Conservation (phyloP, 331 rosid genomes). For the Acacia pycnantha region DNA sequence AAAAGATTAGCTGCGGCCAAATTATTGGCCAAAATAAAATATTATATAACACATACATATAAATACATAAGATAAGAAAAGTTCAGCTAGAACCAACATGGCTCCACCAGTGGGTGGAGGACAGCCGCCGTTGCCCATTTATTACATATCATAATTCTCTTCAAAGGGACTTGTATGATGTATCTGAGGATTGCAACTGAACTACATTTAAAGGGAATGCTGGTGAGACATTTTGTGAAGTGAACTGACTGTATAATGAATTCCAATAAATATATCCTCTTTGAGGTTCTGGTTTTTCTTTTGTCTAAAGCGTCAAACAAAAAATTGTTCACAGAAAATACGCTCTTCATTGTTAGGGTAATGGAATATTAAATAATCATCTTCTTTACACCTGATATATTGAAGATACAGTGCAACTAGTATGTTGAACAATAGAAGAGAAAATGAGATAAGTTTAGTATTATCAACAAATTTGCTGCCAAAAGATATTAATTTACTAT, state of each 20-base stretch:
- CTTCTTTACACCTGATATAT: slow-evolving; percentile 1
- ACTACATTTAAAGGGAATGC: slow-evolving; percentile 95
- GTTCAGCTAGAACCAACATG: too few relatives aligned
- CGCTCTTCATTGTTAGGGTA: neutral
- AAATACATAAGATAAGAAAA: too few relatives aligned
- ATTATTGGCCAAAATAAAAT: too few relatives aligned
- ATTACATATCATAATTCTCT: slow-evolving; percentile 71
- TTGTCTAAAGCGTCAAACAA: neutral
- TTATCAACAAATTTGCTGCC: neutral
- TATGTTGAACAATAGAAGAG: neutral
- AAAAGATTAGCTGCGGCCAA: too few relatives aligned
- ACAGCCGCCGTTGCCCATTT: too few relatives aligned
- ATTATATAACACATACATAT: too few relatives aligned
- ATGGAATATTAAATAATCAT: slow-evolving; percentile 14
- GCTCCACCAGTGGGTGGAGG: too few relatives aligned
- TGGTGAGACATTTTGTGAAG: slow-evolving; percentile 50
- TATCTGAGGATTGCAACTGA: slow-evolving; percentile 95
- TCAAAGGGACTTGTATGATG: slow-evolving; percentile 89
- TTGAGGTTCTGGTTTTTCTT: neutral
- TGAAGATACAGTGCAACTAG: neutral
- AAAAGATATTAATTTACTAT: slow-evolving; percentile 1
- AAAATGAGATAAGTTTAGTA: neutral
- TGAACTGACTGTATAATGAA: neutral
- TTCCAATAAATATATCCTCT: neutral
- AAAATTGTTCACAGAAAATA: neutral